Evolutionary conservation across 108 stramenopile species (phyloP).

Genomic region (Epipyxis sp.): DNA sequence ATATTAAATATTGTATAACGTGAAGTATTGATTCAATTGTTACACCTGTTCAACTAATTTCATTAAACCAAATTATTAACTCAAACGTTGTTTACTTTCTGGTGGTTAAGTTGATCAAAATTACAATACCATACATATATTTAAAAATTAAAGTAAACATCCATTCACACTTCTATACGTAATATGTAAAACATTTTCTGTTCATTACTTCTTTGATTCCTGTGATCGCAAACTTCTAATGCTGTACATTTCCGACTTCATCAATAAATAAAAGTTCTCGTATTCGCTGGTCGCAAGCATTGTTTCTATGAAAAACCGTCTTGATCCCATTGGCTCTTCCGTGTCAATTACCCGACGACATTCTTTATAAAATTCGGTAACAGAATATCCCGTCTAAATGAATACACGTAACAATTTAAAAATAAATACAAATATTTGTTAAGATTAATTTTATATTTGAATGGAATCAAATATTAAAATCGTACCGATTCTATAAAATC

Average conservation of each 20-base stretch:
- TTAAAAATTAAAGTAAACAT: no score
- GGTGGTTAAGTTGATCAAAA: no score
- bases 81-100: no score
- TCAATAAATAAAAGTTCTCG: constrained; percentile 9
- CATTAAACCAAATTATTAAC: no score
- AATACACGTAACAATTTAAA: background rate
- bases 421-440: background rate
- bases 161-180: no score
- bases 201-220: no score
- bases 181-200: no score
- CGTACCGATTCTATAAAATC: constrained; percentile 12
- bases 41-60: no score
- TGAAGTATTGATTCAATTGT: no score
- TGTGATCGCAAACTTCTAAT: no score
- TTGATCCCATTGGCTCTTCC: background rate
- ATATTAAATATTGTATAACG: no score
- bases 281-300: constrained; percentile 22
- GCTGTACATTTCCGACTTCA: constrained; percentile 24
- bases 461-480: background rate
- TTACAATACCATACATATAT: no score
- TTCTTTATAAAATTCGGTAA: background rate
- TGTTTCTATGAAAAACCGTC: constrained; percentile 20
- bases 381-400: background rate
- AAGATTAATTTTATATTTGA: background rate
- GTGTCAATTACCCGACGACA: background rate